Evolutionary conservation across 2,329 filamentous ascomycete genomes (phyloP), one percentile per base, ranked within the genome.

Genomic region (Colletotrichum eremochloae): DNA sequence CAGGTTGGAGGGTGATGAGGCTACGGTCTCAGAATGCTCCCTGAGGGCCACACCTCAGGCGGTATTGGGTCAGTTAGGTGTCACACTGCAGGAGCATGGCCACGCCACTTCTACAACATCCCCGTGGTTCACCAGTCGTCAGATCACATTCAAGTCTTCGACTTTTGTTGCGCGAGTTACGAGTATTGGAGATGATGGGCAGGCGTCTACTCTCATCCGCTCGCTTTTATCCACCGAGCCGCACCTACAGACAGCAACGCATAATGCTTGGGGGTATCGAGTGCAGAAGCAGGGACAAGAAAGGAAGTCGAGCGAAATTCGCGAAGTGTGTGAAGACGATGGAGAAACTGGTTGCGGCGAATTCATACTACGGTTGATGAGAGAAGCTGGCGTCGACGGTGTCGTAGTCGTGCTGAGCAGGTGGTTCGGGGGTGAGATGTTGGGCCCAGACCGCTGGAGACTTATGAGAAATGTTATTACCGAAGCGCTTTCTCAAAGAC

Each of bases 371-470:
- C 83, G 86, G 44, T 77, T 89, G 38, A 82, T 91, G 80, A 83
- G 85, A 65, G 87, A 88, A 70, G 82, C 84, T 6, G 81, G 86
- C 60, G 80, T 86, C 5, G 82, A 84, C 15, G 86, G 89, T 74
- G 86, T 85, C 0, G 77, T 91, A 1, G 86, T 91, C 18, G 87
- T 92, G 8, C 84, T 91, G 75, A 89, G 87, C 20, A 83, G 90
- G 46, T 92, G 89, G 89, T 92, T 87, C 73, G 89, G 90, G 29
- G 90, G 90, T 9, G 81, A 89, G 12, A 85, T 91, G 84, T 83
- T 92, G 3, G 89, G 90, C 0, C 86, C 87, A 0, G 89, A 91
- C 76, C 84, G 90, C 24, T 92, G 89, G 88, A 84, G 88, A 15
- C 84, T 91, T 71, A 91, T 91, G 87, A 84, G 87, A 3, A 86